These are phyloP conservation scores for Westerdykella aurantiaca DNA, from an alignment of 2,329 filamentous ascomycete genomes.

Conservation along the genomic window DNA sequence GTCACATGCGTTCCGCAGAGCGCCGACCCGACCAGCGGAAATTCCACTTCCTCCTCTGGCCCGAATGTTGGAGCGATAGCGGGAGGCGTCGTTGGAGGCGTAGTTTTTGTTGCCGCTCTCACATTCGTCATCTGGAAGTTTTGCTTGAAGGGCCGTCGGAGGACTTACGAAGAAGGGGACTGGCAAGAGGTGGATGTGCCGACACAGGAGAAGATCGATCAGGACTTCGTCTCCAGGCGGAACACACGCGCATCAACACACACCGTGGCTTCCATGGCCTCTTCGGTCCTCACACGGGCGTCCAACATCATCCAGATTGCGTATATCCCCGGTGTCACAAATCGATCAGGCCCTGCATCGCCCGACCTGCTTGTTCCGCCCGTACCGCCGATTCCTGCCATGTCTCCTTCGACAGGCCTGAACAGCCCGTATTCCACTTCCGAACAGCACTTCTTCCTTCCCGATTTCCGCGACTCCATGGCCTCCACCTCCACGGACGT, in stretches of 20 bases:
- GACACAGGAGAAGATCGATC: conserved; percentile 51
- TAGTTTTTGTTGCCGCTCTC: conserved; percentile 66
- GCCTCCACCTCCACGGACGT: conserved; percentile 68
- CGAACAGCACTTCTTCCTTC: conserved; percentile 90
- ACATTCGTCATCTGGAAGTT: conserved; percentile 84
- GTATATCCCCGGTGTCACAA: conserved; percentile 95
- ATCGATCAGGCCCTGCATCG: conserved; percentile 78
- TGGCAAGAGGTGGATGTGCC: conserved; percentile 53
- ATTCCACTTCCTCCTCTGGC: conserved; percentile 30
- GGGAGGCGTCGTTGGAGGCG: conserved; percentile 81
- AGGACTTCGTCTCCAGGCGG: conserved; percentile 50
- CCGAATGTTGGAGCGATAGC: conserved; percentile 79
- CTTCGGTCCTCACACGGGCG: conserved; percentile 87
- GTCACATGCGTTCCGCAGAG: conserved; percentile 49
- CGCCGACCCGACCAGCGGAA: conserved; percentile 31
- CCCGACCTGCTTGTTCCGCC: conserved; percentile 79
- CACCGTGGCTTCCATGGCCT: conserved; percentile 87
- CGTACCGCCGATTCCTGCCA: conserved; percentile 78
- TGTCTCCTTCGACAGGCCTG: conserved; percentile 51
- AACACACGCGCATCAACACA: conserved; percentile 71
- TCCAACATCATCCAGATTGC: conserved; percentile 99
- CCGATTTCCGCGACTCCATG: conserved; percentile 84
- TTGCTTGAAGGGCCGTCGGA: conserved; percentile 73
- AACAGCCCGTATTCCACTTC: conserved; percentile 52
- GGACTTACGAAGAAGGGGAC: conserved; percentile 53